Conservation (phyloP, 257 asterid species). For the Nyctanthes arbortristis region DNA sequence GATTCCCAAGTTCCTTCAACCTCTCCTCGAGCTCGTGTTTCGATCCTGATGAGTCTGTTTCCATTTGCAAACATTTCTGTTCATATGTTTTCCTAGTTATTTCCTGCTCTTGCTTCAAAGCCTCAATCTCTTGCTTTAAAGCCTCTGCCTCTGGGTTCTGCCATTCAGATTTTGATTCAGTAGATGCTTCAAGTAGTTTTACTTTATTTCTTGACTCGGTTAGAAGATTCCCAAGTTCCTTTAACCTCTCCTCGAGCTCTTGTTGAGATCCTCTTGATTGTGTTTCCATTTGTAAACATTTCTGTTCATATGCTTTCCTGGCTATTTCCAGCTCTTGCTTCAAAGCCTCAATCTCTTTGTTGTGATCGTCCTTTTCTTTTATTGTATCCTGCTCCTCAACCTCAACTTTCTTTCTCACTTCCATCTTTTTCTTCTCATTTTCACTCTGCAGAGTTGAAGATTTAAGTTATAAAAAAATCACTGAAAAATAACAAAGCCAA, state of each 20-base stretch:
- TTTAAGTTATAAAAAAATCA: constrained; percentile 1
- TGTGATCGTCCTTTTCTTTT: constrained; percentile 49
- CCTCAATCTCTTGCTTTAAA: constrained; percentile 37
- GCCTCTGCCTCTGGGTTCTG: too few relatives aligned
- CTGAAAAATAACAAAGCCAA: not conserved
- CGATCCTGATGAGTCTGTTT: constrained; percentile 39
- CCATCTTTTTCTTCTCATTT: constrained; percentile 39
- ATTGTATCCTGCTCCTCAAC: constrained; percentile 40
- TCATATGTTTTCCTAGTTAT: constrained; percentile 34
- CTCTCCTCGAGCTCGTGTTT: constrained; percentile 59
- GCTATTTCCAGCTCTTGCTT: constrained; percentile 42
- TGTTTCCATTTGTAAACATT: constrained; percentile 35
- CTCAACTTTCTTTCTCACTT: constrained; percentile 34
- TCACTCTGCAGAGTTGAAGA: constrained; percentile 39
- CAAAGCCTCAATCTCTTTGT: constrained; percentile 33
- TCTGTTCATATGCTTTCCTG: constrained; percentile 35
- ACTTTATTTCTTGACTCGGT: constrained; percentile 46
- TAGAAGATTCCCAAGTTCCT: constrained; percentile 39
- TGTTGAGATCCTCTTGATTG: constrained; percentile 49
- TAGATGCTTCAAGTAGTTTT: constrained; percentile 54
- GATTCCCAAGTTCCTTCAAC: constrained; percentile 45
- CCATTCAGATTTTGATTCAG: constrained; percentile 46
- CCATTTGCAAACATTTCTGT: constrained; percentile 35
- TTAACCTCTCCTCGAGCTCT: constrained; percentile 55
- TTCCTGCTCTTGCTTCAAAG: constrained; percentile 42